phyloP scores from a whole-genome alignment of 148 eudicot genomes.

The Nepenthes mirabilis region DNA sequence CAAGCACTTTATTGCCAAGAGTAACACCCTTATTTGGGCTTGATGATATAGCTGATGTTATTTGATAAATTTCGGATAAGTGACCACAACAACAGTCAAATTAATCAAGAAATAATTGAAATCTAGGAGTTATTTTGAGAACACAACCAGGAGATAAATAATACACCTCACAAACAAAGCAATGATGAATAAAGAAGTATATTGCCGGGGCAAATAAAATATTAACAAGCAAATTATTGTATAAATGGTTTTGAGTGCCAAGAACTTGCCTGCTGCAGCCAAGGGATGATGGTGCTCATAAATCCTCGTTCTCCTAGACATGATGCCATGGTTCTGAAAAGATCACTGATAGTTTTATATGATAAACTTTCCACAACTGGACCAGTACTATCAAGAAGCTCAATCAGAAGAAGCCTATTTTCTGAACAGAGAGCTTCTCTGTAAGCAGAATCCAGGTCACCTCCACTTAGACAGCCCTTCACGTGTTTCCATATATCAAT shows the following conservation, averaged over 20 bases:
- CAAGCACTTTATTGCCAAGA: too few species aligned
- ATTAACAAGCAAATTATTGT: conserved; percentile 1
- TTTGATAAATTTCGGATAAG: too few species aligned
- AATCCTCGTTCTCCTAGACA: conserved; percentile 42
- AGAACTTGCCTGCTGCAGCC: conserved; percentile 75
- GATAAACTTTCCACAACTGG: conserved; percentile 71
- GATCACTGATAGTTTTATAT: conserved; percentile 38
- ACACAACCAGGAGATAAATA: too few species aligned
- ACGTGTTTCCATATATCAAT: conserved; percentile 40
- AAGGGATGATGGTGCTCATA: conserved; percentile 50
- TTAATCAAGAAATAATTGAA: too few species aligned
- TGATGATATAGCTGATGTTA: too few species aligned
- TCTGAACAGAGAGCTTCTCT: conserved; percentile 56
- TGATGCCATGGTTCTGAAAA: conserved; percentile 41
- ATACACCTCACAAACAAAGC: too few species aligned
- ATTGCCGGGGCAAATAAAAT: not conserved
- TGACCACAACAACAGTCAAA: too few species aligned
- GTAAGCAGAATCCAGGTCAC: conserved; percentile 73
- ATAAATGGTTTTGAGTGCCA: not conserved
- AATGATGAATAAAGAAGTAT: too few species aligned
- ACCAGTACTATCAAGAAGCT: conserved; percentile 72
- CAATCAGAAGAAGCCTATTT: conserved; percentile 48
- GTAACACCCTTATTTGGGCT: too few species aligned
- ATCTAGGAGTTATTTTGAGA: too few species aligned
- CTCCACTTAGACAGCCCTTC: conserved; percentile 38